Percentiles rank a stretch among this genome's conserved stretches.
phyloP scores from a whole-genome alignment of 2,329 filamentous ascomycete genomes.

The Lasiodiplodia sp. region DNA sequence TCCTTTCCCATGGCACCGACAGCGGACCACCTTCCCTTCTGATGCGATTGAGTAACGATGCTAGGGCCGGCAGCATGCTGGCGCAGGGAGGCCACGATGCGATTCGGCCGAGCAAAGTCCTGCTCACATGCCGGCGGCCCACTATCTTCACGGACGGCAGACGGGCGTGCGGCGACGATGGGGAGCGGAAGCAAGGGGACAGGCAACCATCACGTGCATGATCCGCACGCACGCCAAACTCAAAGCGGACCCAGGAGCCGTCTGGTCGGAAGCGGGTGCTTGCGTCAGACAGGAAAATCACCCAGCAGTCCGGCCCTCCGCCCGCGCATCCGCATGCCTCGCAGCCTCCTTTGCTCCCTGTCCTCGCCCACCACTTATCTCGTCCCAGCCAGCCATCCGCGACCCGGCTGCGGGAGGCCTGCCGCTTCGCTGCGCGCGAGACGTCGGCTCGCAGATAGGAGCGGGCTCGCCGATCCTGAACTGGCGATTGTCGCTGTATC shows the following conservation, averaged over 20 bases:
- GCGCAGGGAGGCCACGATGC: conserved; percentile 4
- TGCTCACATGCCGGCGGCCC: conserved; percentile 18
- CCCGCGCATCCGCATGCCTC: conserved; percentile 27
- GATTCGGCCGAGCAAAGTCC: conserved; percentile 7
- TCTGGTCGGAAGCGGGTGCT: conserved; percentile 26
- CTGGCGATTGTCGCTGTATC: conserved; percentile 11
- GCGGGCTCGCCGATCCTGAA: conserved; percentile 6
- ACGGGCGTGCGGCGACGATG: not conserved
- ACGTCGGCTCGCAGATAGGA: conserved; percentile 1
- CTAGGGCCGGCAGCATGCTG: conserved; percentile 5
- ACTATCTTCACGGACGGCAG: conserved; percentile 17
- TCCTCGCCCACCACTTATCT: conserved; percentile 5
- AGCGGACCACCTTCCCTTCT: conserved; percentile 16
- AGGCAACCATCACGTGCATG: conserved; percentile 22
- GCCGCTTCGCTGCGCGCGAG: conserved; percentile 9
- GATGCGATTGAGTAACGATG: conserved; percentile 23
- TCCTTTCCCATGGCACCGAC: conserved; percentile 24
- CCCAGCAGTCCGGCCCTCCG: conserved; percentile 24
- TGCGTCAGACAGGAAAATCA: conserved; percentile 28
- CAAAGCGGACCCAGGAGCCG: conserved; percentile 20
- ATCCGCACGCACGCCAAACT: conserved; percentile 25
- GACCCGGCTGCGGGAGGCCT: conserved; percentile 15
- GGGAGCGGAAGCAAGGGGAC: conserved; percentile 19
- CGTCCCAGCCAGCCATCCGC: conserved; percentile 21
- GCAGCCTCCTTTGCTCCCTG: conserved; percentile 25